Base-by-base conservation (phyloP, 345 rosid genomes). In the Eucalyptus marginata region DNA sequence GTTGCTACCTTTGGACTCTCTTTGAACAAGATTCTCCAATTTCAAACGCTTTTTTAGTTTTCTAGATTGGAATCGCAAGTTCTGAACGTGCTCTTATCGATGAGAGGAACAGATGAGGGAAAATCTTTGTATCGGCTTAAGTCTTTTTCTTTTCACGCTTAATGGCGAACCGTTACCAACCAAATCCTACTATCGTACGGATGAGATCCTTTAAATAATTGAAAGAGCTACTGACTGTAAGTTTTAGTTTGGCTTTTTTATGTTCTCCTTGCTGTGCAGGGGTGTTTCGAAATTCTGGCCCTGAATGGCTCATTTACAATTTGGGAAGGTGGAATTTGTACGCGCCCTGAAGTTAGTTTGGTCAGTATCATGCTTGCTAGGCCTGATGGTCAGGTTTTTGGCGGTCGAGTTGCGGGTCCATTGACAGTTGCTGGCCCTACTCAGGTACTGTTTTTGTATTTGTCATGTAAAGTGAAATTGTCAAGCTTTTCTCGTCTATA, bases 341-440 rank as follows among this genome's bases (percentile, higher is more conserved):
- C 10, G 17, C 27, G 36, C n/a, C 68, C 22, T 5, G 68, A 22
- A 16, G 85, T 24, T 3, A 89, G 92, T 46, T 33, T 25, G 52
- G 80, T 92, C 49, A 93, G 88, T 84, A 87, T 93, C 58, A 86
- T 89, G 40, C 51, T 93, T 49, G 92, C 95, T 49, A 86, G 86
- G 29, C 86, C 92, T 44, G 62, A 91, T 87, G 94, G 95, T 31
- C 51, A 79, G 13, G 92, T 94, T 59, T 87, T 94, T 16, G 95
- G 96, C 49, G 94, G 96, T 86, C 49, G 54, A 43, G 89, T 94
- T 90, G 92, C 87, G 4, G 93, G 94, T 49, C 87, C 91, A 9
- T 17, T 92, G 10, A 76, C 93, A n/a, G 96, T 92, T 43, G 94
- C 90, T 47, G 59, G 88, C 52, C 92, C 89, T 29, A 50, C 89